phyloP scores from a whole-genome alignment of 2,329 filamentous ascomycete species.

The Gaeumannomyces tritici region DNA sequence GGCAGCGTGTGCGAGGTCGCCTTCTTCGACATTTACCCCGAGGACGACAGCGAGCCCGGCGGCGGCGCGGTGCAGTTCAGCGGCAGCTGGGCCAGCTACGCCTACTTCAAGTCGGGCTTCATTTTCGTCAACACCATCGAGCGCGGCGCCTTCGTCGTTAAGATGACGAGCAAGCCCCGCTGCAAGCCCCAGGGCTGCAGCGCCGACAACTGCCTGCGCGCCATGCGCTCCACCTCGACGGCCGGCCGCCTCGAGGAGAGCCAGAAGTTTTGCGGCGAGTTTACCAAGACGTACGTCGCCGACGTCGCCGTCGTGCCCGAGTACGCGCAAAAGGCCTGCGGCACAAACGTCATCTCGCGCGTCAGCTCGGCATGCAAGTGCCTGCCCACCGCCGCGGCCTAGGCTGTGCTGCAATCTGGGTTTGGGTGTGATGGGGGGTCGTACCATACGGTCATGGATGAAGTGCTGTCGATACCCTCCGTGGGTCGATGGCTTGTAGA shows the following conservation, averaged over 20 bases:
- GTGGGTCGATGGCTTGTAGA: too few relatives aligned
- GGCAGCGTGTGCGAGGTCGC: slow-evolving; percentile 29
- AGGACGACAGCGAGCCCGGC: slow-evolving; percentile 30
- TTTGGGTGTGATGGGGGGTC: not conserved
- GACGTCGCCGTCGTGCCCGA: slow-evolving; percentile 5
- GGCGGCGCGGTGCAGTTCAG: slow-evolving; percentile 25
- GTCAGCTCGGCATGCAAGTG: slow-evolving; percentile 4
- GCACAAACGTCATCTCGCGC: slow-evolving; percentile 3
- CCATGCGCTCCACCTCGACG: slow-evolving; percentile 22
- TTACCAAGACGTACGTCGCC: slow-evolving; percentile 8
- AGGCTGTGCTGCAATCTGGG: not conserved
- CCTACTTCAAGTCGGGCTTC: slow-evolving; percentile 25
- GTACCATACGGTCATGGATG: not conserved
- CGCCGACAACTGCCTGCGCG: slow-evolving; percentile 27
- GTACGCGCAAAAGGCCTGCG: slow-evolving; percentile 2
- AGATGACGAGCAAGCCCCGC: slow-evolving; percentile 9
- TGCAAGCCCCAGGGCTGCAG: slow-evolving; percentile 6
- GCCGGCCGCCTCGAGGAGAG: slow-evolving; percentile 21
- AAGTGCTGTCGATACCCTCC: too few relatives aligned
- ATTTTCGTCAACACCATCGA: slow-evolving; percentile 40
- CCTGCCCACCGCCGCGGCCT: not conserved
- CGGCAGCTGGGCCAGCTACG: slow-evolving; percentile 34
- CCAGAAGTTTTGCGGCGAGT: slow-evolving; percentile 21
- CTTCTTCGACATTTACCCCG: slow-evolving; percentile 37
- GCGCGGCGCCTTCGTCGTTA: slow-evolving; percentile 27